Evolutionary conservation across 192 early-diverging fungal species (phyloP), one percentile per base, ranked within the genome.

Genomic region (Gigaspora rosea): DNA sequence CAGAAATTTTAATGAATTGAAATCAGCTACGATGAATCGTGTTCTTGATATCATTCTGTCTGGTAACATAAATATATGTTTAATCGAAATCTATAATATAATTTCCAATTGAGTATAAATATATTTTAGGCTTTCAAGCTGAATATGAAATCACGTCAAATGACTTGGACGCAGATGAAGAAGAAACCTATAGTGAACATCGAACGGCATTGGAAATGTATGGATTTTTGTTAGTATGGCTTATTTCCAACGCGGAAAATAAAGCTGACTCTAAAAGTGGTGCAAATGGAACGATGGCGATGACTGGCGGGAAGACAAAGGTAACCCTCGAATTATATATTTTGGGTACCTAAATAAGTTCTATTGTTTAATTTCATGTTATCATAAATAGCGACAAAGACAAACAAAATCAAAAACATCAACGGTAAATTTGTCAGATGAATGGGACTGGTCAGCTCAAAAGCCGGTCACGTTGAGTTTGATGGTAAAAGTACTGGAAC

Each of bases 151-250:
- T 81, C 7, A 87, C 92, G 6, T 73, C 89, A 18, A 79, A 75
- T 10, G 92, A 93, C 56, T 66, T 96, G 57, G 84, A 87, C 2
- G 82, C 83, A 16, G 84, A 91, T 51, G 88, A 90, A n/a, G 90
- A 92, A 50, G 91, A 92, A 54, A 88, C 90, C 54, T 93, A 91
- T 78, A 86, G 90, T 12, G 77, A 84, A 16, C 91, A 95, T 79
- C 84, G 87, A 12, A 75, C 82, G 13, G 81, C 88, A 8, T 83
- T 97, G 8, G 94, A 96, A 81, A 86, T 94, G 75, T 97, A 95
- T 73, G 90, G 90, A 5, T 97, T 94, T 75, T 66, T 95, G 62
- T 81, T 95, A 63, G 89, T 93, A 73, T 97, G 96, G 95, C 82
- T 92, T 15, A 82, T 96, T 50, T 86, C 87, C 61, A 78, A 85